Percentiles rank a stretch among this genome's conserved stretches.
phyloP scores from a whole-genome alignment of 2,329 filamentous ascomycete species.

The Clarireedia homoeocarpa region DNA sequence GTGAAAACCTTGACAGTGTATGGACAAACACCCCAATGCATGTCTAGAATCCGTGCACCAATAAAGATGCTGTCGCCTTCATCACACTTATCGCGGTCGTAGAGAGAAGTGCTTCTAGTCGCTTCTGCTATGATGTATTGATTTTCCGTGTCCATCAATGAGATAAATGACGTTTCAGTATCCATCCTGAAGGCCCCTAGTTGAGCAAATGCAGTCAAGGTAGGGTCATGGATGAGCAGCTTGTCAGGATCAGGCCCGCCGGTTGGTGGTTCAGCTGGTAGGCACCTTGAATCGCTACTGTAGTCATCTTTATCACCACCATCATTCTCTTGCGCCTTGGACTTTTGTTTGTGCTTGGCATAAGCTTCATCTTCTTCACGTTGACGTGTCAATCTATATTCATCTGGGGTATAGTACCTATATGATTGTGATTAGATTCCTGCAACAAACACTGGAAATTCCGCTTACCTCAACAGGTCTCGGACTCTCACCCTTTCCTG shows the following conservation, averaged over 20 bases:
- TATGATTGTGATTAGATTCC: too few relatives aligned
- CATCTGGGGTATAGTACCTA: conserved; percentile 10
- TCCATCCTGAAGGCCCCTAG: conserved; percentile 39
- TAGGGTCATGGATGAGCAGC: conserved; percentile 29
- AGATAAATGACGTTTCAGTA: conserved; percentile 39
- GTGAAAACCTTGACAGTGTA: conserved; percentile 19
- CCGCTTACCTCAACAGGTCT: conserved; percentile 4
- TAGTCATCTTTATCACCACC: background rate
- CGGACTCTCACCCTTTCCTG: conserved; percentile 7
- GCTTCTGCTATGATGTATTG: conserved; percentile 24
- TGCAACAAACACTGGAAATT: background rate
- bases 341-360: background rate
- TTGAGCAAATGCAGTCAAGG: conserved; percentile 38
- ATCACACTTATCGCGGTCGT: conserved; percentile 1
- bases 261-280: background rate
- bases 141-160: conserved; percentile 21
- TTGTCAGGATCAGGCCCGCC: conserved; percentile 4
- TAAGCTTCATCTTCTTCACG: background rate
- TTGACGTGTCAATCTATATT: background rate
- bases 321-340: background rate
- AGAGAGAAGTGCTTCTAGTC: conserved; percentile 15
- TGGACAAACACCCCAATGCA: conserved; percentile 19
- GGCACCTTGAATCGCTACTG: background rate
- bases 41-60: conserved; percentile 14
- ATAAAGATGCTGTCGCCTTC: conserved; percentile 17